phyloP scores from a whole-genome alignment of 495 filamentous ascomycete species.

The Penicillium odoratum region DNA sequence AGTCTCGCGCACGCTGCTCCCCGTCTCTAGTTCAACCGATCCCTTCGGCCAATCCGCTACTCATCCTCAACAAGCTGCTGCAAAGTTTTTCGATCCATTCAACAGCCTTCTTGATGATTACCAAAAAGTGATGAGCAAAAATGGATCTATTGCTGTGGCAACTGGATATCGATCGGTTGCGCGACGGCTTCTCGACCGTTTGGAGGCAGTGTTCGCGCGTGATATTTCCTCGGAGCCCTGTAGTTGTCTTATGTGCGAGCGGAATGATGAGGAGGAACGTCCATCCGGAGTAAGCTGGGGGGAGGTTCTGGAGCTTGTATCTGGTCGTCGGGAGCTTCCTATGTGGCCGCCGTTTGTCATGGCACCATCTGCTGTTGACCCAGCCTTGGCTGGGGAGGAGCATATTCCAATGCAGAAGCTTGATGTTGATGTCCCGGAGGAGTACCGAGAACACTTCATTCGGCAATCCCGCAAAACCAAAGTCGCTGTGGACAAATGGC shows the following conservation, averaged over 20 bases:
- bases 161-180: slow-evolving; percentile 95
- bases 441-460: slow-evolving; percentile 85
- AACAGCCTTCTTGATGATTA: slow-evolving; percentile 84
- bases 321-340: slow-evolving; percentile 80
- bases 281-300: slow-evolving; percentile 88
- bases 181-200: slow-evolving; percentile 84
- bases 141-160: slow-evolving; percentile 90
- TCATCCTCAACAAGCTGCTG: slow-evolving; percentile 47
- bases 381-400: slow-evolving; percentile 54
- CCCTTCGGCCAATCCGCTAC: slow-evolving; percentile 36
- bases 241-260: slow-evolving; percentile 75
- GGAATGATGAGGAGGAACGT: slow-evolving; percentile 50
- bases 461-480: slow-evolving; percentile 86
- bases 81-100: slow-evolving; percentile 74
- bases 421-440: slow-evolving; percentile 87
- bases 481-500: slow-evolving; percentile 81
- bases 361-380: slow-evolving; percentile 46
- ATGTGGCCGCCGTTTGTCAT: slow-evolving; percentile 85
- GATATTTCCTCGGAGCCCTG: slow-evolving; percentile 85
- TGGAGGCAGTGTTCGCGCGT: slow-evolving; percentile 90
- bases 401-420: slow-evolving; percentile 74
- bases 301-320: slow-evolving; percentile 90
- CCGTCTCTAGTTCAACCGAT: slow-evolving; percentile 40
- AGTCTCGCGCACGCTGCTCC: slow-evolving; percentile 66
- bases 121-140: slow-evolving; percentile 71